Percentiles rank a stretch among this genome's conserved stretches.
Evolutionary conservation across 768 basidiomycete genomes (phyloP).

Genomic region (Lentinula edodes): DNA sequence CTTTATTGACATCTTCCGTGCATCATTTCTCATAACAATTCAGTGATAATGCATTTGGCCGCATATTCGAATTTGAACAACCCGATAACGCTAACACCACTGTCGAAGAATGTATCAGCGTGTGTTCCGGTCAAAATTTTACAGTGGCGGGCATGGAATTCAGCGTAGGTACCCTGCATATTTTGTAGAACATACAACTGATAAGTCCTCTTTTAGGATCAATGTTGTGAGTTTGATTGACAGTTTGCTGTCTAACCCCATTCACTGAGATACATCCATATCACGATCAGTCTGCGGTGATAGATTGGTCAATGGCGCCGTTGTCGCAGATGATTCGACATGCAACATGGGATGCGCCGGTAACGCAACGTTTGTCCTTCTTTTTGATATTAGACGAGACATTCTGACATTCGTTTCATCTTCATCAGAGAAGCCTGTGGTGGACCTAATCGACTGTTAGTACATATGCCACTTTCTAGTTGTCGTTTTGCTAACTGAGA

Average conservation of each 20-base stretch:
- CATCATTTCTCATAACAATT: background rate
- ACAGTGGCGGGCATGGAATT: slow-evolving; percentile 71
- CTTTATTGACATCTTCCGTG: slow-evolving; percentile 12
- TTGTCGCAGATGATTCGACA: slow-evolving; percentile 34
- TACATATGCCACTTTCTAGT: background rate
- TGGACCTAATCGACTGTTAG: slow-evolving; percentile 53
- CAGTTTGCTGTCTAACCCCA: background rate
- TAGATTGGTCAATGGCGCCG: slow-evolving; percentile 56
- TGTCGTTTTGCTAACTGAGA: background rate
- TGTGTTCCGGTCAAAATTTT: slow-evolving; percentile 52
- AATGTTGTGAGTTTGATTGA: slow-evolving; percentile 37
- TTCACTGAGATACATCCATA: background rate
- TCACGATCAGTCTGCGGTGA: slow-evolving; percentile 62
- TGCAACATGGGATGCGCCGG: slow-evolving; percentile 79
- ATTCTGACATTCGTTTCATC: background rate
- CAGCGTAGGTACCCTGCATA: slow-evolving; percentile 31
- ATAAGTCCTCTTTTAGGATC: slow-evolving; percentile 16
- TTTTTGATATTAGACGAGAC: background rate
- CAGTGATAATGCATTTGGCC: slow-evolving; percentile 61
- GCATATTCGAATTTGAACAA: slow-evolving; percentile 43
- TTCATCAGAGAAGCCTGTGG: slow-evolving; percentile 59
- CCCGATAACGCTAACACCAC: slow-evolving; percentile 38
- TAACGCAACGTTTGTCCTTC: slow-evolving; percentile 45
- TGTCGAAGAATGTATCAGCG: slow-evolving; percentile 54
- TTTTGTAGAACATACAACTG: slow-evolving; percentile 1